Percentiles rank a stretch among this genome's conserved stretches.
These are phyloP conservation scores for Fonsecaea monophora DNA, from an alignment of 2,329 filamentous ascomycete genomes.

Conservation along the genomic window DNA sequence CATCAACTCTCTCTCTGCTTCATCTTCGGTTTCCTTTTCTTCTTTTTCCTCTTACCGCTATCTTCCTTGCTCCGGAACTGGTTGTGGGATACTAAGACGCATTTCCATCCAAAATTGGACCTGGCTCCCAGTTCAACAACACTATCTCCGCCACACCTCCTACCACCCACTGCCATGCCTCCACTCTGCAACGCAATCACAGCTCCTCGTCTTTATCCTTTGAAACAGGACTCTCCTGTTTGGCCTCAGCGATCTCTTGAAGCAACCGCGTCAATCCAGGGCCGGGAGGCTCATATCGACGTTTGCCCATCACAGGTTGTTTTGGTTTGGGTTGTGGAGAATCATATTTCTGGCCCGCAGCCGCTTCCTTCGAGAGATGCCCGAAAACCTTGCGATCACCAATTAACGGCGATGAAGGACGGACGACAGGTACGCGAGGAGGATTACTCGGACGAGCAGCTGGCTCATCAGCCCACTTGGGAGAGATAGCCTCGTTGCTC, in stretches of 20 bases:
- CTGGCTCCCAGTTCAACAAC: not conserved
- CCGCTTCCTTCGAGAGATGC: constrained; percentile 4
- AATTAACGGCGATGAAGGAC: constrained; percentile 7
- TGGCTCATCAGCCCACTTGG: not conserved
- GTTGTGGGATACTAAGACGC: not conserved
- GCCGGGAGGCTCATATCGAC: not conserved
- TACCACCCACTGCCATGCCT: not conserved
- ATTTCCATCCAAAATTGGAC: constrained; percentile 1
- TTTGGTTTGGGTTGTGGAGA: constrained; percentile 2
- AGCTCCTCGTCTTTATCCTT: not conserved
- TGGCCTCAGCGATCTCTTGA: not conserved
- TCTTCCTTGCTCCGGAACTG: not conserved
- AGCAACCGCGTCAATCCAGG: not conserved
- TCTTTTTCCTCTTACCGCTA: not conserved
- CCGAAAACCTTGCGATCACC: constrained; percentile 22
- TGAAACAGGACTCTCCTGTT: not conserved
- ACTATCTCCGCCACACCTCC: not conserved
- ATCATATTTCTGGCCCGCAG: not conserved
- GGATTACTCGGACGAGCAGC: not conserved
- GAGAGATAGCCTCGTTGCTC: too few species aligned
- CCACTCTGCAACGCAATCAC: not conserved
- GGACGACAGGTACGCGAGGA: not conserved
- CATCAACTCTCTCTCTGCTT: not conserved
- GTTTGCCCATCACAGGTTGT: not conserved
- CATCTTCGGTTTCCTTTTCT: not conserved